Percentiles rank a stretch among this genome's conserved stretches.
These are phyloP conservation scores for Golubevia pallescens DNA, from an alignment of 1,284 basidiomycete genomes.

Conservation along the genomic window DNA sequence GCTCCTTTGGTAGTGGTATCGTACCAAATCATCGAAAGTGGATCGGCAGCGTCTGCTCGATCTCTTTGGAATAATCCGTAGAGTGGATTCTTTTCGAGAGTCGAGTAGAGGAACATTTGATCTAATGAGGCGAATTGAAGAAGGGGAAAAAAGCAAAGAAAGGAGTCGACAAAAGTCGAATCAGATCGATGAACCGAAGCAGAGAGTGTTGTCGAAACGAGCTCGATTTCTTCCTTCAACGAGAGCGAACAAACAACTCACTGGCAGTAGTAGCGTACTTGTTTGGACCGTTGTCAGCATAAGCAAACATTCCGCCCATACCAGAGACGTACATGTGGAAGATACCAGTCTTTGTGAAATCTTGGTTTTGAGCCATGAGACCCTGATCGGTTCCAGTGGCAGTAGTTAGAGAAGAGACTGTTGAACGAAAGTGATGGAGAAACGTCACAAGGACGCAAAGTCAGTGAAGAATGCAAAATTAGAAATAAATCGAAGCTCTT, in stretches of 20 bases:
- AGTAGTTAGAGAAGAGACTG: conserved; percentile 48
- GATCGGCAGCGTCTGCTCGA: conserved; percentile 61
- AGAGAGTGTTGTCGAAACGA: no score
- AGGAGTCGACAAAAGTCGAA: no score
- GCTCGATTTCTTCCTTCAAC: no score
- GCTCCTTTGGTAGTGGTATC: conserved; percentile 46
- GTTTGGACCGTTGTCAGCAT: conserved; percentile 64
- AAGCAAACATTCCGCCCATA: conserved; percentile 54
- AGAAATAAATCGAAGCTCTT: no score
- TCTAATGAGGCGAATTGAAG: no score
- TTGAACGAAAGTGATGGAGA: no score
- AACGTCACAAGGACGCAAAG: no score
- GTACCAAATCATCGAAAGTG: conserved; percentile 64
- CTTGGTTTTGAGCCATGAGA: conserved; percentile 24
- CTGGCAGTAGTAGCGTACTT: conserved; percentile 39
- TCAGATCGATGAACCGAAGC: no score
- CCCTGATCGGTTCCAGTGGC: conserved; percentile 58
- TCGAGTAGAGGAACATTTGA: conserved; percentile 58
- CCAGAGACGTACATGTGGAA: conserved; percentile 64
- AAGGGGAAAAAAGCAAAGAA: no score
- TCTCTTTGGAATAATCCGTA: conserved; percentile 61
- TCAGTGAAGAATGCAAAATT: no score
- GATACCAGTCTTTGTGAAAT: conserved; percentile 48
- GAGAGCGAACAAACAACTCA: no score
- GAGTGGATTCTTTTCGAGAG: conserved; percentile 32